Percentiles rank a stretch among this genome's conserved stretches.
Evolutionary conservation across 2,329 filamentous ascomycete genomes (phyloP).

Genomic region (Myrmaecium sp.): DNA sequence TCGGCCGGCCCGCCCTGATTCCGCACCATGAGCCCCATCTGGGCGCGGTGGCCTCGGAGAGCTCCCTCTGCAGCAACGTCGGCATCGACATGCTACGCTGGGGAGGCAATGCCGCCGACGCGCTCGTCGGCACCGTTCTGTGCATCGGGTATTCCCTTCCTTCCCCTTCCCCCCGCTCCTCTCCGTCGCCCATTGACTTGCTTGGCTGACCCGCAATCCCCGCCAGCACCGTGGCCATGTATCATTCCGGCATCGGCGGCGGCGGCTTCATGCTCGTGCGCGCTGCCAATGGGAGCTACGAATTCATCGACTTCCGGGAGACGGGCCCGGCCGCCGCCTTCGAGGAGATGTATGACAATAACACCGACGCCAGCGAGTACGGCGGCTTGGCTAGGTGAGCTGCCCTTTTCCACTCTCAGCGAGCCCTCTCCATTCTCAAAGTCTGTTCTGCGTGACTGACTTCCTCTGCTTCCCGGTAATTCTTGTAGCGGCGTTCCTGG

Average conservation of each 20-base stretch:
- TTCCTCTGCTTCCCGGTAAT: slow-evolving; percentile 1
- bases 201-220: slow-evolving; percentile 16
- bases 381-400: slow-evolving; percentile 45
- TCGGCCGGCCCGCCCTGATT: too few species aligned
- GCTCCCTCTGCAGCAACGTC: slow-evolving; percentile 27
- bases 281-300: slow-evolving; percentile 55
- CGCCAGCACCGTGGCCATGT: not conserved
- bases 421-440: not conserved
- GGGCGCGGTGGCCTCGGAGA: slow-evolving; percentile 31
- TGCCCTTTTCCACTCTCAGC: not conserved
- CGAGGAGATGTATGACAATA: slow-evolving; percentile 70
- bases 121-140: slow-evolving; percentile 28
- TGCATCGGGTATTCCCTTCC: too few species aligned
- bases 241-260: slow-evolving; percentile 55
- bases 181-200: too few species aligned
- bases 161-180: too few species aligned
- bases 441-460: not conserved
- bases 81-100: slow-evolving; percentile 27
- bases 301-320: slow-evolving; percentile 81
- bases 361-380: slow-evolving; percentile 46
- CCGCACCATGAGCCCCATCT: too few species aligned
- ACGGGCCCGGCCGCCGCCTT: slow-evolving; percentile 66
- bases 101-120: slow-evolving; percentile 36
- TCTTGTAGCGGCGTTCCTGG: slow-evolving; percentile 50
- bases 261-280: slow-evolving; percentile 82